Percentiles rank a stretch among this genome's conserved stretches.
Evolutionary conservation across 805 yeast genomes (phyloP).

Genomic region (Dipodascus albidus): DNA sequence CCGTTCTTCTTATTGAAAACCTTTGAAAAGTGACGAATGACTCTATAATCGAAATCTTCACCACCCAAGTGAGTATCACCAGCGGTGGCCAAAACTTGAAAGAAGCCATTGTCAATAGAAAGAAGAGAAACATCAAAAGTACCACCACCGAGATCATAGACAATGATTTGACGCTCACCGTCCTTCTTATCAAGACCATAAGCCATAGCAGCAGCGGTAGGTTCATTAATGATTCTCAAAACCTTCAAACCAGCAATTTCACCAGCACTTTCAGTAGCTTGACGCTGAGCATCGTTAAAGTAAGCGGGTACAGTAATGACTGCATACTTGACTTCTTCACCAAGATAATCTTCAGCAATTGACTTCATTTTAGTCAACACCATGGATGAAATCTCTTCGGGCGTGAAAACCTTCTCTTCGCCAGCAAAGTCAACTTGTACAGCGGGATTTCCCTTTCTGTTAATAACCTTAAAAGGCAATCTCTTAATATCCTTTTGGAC

Average conservation of each 20-base stretch:
- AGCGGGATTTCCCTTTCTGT: slow-evolving; percentile 71
- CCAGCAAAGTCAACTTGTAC: slow-evolving; percentile 68
- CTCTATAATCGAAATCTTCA: slow-evolving; percentile 88
- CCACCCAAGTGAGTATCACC: slow-evolving; percentile 98
- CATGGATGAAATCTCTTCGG: slow-evolving; percentile 92
- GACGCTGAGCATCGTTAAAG: slow-evolving; percentile 90
- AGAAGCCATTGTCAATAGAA: slow-evolving; percentile 83
- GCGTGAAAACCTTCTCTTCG: slow-evolving; percentile 67
- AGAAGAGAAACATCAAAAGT: slow-evolving; percentile 86
- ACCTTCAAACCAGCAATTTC: slow-evolving; percentile 83
- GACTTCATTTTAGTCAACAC: slow-evolving; percentile 83
- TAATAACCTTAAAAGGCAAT: slow-evolving; percentile 61
- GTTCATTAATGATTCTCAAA: slow-evolving; percentile 83
- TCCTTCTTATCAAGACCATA: slow-evolving; percentile 77
- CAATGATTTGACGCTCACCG: slow-evolving; percentile 80
- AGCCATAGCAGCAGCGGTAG: slow-evolving; percentile 97
- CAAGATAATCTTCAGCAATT: slow-evolving; percentile 85
- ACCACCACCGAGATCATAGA: slow-evolving; percentile 96
- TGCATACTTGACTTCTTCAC: slow-evolving; percentile 74
- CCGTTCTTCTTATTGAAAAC: slow-evolving; percentile 83
- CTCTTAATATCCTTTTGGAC: slow-evolving; percentile 78
- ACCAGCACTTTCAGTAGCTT: slow-evolving; percentile 91
- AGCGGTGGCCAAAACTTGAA: slow-evolving; percentile 86
- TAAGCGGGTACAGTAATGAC: slow-evolving; percentile 91
- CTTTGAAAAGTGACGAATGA: slow-evolving; percentile 77